These are phyloP conservation scores for Pythium phragmitis DNA, from an alignment of 352 stramenopile species.

Conservation along the genomic window DNA sequence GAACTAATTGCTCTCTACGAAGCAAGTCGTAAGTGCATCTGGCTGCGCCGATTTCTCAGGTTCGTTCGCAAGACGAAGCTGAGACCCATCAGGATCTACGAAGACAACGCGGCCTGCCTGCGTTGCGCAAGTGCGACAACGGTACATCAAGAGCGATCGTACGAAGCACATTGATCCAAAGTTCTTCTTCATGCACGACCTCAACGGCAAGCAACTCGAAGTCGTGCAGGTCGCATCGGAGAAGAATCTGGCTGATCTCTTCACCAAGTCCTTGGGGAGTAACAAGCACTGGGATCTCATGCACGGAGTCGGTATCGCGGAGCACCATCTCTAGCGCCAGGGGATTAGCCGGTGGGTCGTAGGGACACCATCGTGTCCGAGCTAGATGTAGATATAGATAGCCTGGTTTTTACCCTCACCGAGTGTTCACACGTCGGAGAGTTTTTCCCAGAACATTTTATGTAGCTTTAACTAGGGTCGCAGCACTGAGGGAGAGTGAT, in stretches of 20 bases:
- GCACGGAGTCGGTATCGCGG: constrained; percentile 15
- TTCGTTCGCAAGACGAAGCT: constrained; percentile 14
- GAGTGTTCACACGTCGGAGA: constrained; percentile 14
- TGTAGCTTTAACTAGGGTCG: neutral
- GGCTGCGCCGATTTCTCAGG: constrained; percentile 21
- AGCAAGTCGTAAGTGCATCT: constrained; percentile 21
- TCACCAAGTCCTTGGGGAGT: constrained; percentile 26
- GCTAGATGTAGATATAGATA: constrained; percentile 7
- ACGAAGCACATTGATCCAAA: constrained; percentile 30
- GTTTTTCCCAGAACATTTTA: constrained; percentile 16
- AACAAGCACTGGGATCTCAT: constrained; percentile 27
- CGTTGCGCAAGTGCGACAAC: constrained; percentile 20
- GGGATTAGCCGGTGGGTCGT: no score
- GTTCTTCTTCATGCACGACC: constrained; percentile 31
- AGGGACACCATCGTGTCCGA: no score
- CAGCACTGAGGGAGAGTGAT: constrained; percentile 19
- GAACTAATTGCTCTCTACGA: constrained; percentile 24
- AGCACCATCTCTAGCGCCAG: neutral
- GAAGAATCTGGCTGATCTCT: constrained; percentile 24
- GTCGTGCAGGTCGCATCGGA: constrained; percentile 17
- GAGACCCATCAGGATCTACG: constrained; percentile 10
- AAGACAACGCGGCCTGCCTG: constrained; percentile 24
- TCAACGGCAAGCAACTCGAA: constrained; percentile 23
- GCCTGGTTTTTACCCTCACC: constrained; percentile 24
- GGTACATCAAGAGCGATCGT: constrained; percentile 27